Evolutionary conservation across 2,329 filamentous ascomycete species (phyloP), one percentile per base, ranked within the genome.

Genomic region (Monilinia vaccinii-corymbosi): DNA sequence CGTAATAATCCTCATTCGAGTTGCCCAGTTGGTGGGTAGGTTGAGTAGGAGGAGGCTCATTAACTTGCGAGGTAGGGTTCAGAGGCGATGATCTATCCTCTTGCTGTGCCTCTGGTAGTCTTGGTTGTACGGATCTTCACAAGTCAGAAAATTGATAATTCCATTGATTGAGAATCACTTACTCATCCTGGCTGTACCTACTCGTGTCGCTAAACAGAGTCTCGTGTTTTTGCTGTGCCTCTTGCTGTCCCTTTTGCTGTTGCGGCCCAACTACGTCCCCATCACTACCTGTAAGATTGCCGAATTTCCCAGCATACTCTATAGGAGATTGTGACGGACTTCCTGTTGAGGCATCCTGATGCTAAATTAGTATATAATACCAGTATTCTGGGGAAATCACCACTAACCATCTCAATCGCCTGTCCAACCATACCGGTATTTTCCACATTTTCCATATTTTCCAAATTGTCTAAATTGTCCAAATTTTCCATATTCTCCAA

Each of bases 101-200:
- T 51, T 58, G 56, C 32, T 42, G 32, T 13, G 69, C 79, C 66
- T 81, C 74, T 34, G 81, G n/a, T n/a, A n/a, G n/a, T n/a, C n/a
- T 77, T 14, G 82, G 78, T 16, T 83, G 81, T 28, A 81, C 73
- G 65, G 83, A 85, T 49, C 69, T 71, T 45, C 16, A 47, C 16
- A 32, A 23, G 40, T 71, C 63, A 71, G 65, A 23, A 56, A 62
- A 28, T 45, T 50, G 46, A 8, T 21, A 14, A 42, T 25, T 14
- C 7, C 36, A 14, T 51, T 11, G 13, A 42, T 50, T 52, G 21
- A 25, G 50, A 53, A 18, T n/a, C 44, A 75, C 87, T 81, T 82
- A 93, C 89, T 87, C 84, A 62, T 88, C 82, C 44, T 81, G 80
- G 68, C 84, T 87, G 72, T 94, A 93, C 66, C 81, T 81, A 76